These are phyloP conservation scores for Arabidopsis hybrid DNA, from an alignment of 441 rosid species.

Conservation along the genomic window DNA sequence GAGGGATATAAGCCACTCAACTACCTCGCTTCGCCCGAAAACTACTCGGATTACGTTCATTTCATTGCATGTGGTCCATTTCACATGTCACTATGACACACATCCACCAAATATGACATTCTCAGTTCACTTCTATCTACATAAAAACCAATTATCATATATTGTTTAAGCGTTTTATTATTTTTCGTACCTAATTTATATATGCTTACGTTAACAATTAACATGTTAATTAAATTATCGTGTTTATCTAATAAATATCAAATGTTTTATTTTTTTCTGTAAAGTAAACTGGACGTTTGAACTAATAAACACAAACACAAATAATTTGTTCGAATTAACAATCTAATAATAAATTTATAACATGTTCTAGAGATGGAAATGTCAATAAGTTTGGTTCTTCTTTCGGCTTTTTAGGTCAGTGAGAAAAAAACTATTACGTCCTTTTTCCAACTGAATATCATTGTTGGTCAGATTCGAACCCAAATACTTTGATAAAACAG, in stretches of 20 bases:
- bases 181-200: neutral
- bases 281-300: neutral
- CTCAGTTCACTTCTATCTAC: neutral
- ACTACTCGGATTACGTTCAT: constrained; percentile 19
- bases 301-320: neutral
- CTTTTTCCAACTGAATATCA: neutral
- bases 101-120: constrained; percentile 17
- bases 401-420: neutral
- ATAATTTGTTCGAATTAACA: neutral
- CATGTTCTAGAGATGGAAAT: neutral
- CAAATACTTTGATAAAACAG: neutral
- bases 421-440: neutral
- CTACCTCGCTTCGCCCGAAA: constrained; percentile 19
- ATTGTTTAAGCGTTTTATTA: neutral
- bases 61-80: constrained; percentile 39
- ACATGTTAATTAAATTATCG: neutral
- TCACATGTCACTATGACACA: constrained; percentile 36
- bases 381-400: neutral
- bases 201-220: neutral
- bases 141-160: neutral
- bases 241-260: neutral
- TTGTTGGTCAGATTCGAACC: neutral
- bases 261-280: neutral
- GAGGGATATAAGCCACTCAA: constrained; percentile 17
- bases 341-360: neutral